Base-by-base conservation (phyloP, 306 rosid species). In the Acacia confusa region DNA sequence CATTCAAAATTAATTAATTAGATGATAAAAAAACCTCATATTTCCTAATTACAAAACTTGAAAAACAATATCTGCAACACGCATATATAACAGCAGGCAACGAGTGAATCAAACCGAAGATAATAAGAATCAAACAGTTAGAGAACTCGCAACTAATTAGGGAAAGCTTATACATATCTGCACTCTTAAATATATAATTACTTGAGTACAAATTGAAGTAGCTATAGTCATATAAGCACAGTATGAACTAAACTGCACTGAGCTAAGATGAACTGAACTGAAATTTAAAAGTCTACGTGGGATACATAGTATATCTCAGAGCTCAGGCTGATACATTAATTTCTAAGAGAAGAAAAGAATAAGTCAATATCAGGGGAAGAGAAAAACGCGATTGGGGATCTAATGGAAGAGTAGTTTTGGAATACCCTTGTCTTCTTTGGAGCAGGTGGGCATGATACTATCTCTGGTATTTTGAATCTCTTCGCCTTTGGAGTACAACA, bases 401-500 rank as follows among this genome's bases (percentile, higher is more conserved):
- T 82, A 44, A 75, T 82, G 1, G 83, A 68, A 27, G 84, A 84
- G 48, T 17, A 75, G 45, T 53, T 88, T 24, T 78, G 45, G 34
- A 74, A 47, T 74, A 85, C 82, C 76, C 75, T 86, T 82, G 84
- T 82, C 82, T 90, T 90, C 87, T 86, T 90, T 67, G 94, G 94
- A 79, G 92, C 85, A 12, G 94, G 87, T 75, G 92, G 94, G 72
- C 94, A 90, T 20, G 88, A 76, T 24, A 82, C 72, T 16, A 71
- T 4, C 45, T 85, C 82, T 2, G 94, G 92, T 80, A 90, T 86
- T 75, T 84, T 83, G 84, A 77, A 84, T 70, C 87, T 88, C 22
- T 83, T 75, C 14, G 80, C 90, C 82, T 90, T 90, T 30, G 94
- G 94, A 43, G 94, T 90, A 66, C 74, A 81, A 65, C 86, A 90